Evolutionary conservation across 257 asterid species (phyloP), one percentile per base, ranked within the genome.

Genomic region (Knoxia roxburghii): DNA sequence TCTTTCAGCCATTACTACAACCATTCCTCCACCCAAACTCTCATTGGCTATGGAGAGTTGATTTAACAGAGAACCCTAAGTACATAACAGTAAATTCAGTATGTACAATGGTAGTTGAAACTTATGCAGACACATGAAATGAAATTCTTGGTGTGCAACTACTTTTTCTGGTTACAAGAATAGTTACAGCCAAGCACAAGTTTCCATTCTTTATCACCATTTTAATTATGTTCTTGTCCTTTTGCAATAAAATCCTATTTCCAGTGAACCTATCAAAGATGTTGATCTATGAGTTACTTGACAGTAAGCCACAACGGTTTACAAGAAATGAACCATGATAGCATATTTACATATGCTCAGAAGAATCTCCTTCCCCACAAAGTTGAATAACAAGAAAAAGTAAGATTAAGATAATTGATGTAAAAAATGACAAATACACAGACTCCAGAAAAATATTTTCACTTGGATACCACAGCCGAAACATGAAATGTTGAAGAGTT

Each of bases 21-120:
- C 90, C 53, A 74, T 88, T 68, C 97, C 96, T 74, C 96, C 96
- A 68, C 95, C 89, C 87, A 90, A 72, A 81, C 97, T 86, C 79
- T 90, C 90, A 77, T 90, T 90, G 63, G 97, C 97, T 80, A 88
- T 90, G 69, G 95, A 90, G 48, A 90, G 95, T 80, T 90, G 97
- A 84, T 90, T 90, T 70, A 90, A 39, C 30, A 90, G 70, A 18
- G 97, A 88, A 78, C 97, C 97, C 97, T 90, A 79, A 23, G 61
- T 48, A 56, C 52, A 32, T 18, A 58, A 30, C 60, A 53, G 57
- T 30, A 63, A 37, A 63, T 24, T 65, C 27, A 72, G 60, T n/a
- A 30, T n/a, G 39, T 1, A 52, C 32, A 46, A 49, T 45, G 21
- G 41, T 39, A 17, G 30, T 61, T 51, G 12, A 41, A 0, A 32